A percentile compares a stretch with the other conserved stretches of the same genome.
phyloP scores from a whole-genome alignment of 371 early-diverging fungal species.

The Apophysomyces variabilis region DNA sequence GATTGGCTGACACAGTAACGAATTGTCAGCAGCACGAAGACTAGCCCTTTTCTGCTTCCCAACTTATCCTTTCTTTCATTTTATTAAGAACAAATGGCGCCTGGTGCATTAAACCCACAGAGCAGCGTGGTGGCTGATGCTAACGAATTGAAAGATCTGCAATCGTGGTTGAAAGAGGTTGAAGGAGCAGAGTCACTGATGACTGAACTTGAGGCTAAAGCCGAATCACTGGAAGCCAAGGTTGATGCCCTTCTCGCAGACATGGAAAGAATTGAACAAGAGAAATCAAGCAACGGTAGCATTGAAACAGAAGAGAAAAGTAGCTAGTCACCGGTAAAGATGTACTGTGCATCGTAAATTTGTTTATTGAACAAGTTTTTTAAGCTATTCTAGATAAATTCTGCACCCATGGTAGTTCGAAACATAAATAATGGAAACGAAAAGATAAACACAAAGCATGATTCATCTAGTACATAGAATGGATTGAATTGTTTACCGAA shows the following conservation, averaged over 20 bases:
- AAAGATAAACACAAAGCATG: too few species aligned
- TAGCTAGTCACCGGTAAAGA: not conserved
- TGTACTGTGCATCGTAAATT: too few species aligned
- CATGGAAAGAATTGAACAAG: conserved; percentile 11
- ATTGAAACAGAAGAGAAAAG: not conserved
- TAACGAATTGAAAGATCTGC: conserved; percentile 27
- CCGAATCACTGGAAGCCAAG: conserved; percentile 41
- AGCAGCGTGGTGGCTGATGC: not conserved
- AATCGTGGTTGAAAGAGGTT: conserved; percentile 48
- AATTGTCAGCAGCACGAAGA: not conserved
- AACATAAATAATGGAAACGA: too few species aligned
- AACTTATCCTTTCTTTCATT: not conserved
- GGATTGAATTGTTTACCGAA: too few species aligned
- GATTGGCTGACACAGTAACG: not conserved
- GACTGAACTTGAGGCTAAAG: conserved; percentile 44
- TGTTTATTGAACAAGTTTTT: too few species aligned
- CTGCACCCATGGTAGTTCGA: too few species aligned
- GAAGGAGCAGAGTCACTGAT: conserved; percentile 46
- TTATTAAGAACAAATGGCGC: not conserved
- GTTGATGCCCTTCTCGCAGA: conserved; percentile 45
- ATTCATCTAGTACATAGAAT: too few species aligned
- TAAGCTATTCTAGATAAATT: too few species aligned
- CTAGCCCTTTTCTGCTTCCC: not conserved
- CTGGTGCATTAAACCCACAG: not conserved
- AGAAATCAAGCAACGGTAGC: too few species aligned